Evolutionary conservation across 1,139 yeast species (phyloP).

Genomic region (Debaryomyces udenii): DNA sequence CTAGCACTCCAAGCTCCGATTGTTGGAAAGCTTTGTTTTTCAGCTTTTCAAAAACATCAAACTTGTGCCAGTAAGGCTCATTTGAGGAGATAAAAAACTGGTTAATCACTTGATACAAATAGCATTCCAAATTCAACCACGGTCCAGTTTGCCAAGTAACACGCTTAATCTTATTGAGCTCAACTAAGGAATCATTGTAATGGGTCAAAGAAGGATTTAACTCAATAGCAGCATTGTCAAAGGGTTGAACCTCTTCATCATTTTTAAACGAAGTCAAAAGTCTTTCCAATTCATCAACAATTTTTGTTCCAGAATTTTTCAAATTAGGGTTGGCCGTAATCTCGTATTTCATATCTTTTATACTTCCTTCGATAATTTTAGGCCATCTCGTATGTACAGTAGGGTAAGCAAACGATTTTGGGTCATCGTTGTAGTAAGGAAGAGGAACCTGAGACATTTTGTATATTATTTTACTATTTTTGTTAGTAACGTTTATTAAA

Average conservation of each 20-base stretch:
- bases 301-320: conserved; percentile 34
- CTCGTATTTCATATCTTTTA: conserved; percentile 54
- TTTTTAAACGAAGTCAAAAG: conserved; percentile 40
- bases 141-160: conserved; percentile 87
- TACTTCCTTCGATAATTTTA: conserved; percentile 66
- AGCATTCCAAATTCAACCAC: conserved; percentile 89
- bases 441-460: conserved; percentile 29
- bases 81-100: conserved; percentile 37
- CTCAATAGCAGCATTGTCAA: conserved; percentile 43
- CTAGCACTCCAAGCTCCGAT: conserved; percentile 78
- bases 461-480: neutral
- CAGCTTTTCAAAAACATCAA: conserved; percentile 71
- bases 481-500: too few species aligned
- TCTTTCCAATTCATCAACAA: conserved; percentile 39
- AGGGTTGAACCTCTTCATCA: conserved; percentile 45
- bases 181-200: conserved; percentile 51
- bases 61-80: conserved; percentile 50
- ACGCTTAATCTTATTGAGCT: conserved; percentile 25
- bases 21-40: conserved; percentile 76
- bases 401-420: conserved; percentile 75
- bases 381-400: conserved; percentile 91
- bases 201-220: conserved; percentile 48
- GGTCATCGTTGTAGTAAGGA: conserved; percentile 67
- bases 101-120: conserved; percentile 71
- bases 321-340: conserved; percentile 17